Conservation (phyloP, 208 protist genomes). For the Trypanosoma conorhini region DNA sequence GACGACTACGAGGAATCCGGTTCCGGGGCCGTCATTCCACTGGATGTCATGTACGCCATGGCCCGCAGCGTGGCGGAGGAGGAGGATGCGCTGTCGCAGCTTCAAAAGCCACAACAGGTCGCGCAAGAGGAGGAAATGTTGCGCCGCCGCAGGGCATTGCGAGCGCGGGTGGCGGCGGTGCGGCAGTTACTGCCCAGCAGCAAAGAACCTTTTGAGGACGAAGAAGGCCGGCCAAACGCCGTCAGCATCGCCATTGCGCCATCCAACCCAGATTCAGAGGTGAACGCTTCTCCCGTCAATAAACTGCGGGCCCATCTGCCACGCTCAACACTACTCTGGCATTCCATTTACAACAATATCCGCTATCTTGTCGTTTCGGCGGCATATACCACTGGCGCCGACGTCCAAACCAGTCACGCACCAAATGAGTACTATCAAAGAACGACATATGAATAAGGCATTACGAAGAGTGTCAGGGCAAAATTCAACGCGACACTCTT, state of each 20-base stretch:
- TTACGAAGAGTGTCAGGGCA: not conserved
- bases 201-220: not conserved
- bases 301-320: conserved; percentile 13
- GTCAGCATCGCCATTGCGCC: not conserved
- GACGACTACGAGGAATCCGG: too few species aligned
- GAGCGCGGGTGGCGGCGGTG: not conserved
- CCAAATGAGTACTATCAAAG: conserved; percentile 35
- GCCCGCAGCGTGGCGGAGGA: not conserved
- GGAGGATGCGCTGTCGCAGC: not conserved
- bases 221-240: not conserved
- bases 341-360: conserved; percentile 49
- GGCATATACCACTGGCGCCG: conserved; percentile 22
- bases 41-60: not conserved
- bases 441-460: conserved; percentile 28
- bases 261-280: not conserved
- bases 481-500: not conserved
- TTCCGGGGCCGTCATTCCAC: not conserved
- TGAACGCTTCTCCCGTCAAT: not conserved
- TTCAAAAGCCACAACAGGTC: not conserved
- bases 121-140: not conserved
- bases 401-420: conserved; percentile 13
- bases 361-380: conserved; percentile 40
- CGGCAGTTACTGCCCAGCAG: not conserved
- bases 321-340: conserved; percentile 28
- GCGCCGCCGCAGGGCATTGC: not conserved